Base-by-base conservation (phyloP, 2,329 filamentous ascomycete genomes). In the Neofusicoccum ribis region DNA sequence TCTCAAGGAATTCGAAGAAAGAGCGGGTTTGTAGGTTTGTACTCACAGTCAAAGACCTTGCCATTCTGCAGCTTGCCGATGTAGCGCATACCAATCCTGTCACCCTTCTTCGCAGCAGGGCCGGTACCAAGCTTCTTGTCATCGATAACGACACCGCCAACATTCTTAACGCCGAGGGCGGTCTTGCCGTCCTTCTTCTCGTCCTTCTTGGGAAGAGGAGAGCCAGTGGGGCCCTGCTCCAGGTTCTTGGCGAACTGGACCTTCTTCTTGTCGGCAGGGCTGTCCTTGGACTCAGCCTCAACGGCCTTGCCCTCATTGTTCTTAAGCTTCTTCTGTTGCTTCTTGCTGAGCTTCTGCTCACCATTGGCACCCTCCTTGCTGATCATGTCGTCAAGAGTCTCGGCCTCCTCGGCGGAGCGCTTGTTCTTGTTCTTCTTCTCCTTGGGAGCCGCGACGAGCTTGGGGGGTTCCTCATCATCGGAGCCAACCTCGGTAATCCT, bases 231-330 rank as follows among this genome's bases (percentile, higher is more conserved):
- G 67, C 95, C 95, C 81, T 96, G 93, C 85, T 98, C 95, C 68
- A 99, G 92, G 80, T 98, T 93, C 87, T 98, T 97, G 76, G 95
- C 94, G 78, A 99, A 99, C 80, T 97, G 92, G 67, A 99, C 95
- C 85, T 97, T 98, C 88, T 97, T 97, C 79, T 91, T 90, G 65
- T 84, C 82, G 84, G 89, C 77, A 68, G 76, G 73, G 67, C 72
- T 88, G 69, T 78, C 79, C 69, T 83, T 78, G 62, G 76, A 83
- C 56, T 60, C 56, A 51, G 74, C 73, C 47, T 77, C 72, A 60
- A 90, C 87, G 66, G 95, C 89, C 77, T 97, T 91, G 71, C 94
- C 95, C 78, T 96, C 92, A 85, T 98, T 98, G 86, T 97, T 97
- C 89, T 96, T 96, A 70, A 94, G 86, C 86, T 97, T 97, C 90